A percentile compares a stretch with the other conserved stretches of the same genome.
These are phyloP conservation scores for Debaryomyces sp. DNA, from an alignment of 1,139 yeast genomes.

Conservation along the genomic window DNA sequence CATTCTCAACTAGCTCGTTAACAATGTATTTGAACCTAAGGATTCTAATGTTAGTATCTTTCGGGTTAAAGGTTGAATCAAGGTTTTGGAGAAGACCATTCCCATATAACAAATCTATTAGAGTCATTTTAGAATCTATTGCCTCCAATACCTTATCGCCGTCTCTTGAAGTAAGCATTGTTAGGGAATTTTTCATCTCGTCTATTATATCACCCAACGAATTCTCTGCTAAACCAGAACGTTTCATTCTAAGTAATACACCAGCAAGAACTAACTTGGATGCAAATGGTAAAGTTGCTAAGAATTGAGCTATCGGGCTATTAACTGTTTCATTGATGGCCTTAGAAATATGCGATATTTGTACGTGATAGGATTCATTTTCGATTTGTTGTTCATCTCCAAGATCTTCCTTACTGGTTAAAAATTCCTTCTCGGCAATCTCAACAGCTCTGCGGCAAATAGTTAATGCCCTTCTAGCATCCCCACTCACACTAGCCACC, in stretches of 20 bases:
- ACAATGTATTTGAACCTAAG: constrained; percentile 55
- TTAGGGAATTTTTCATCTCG: constrained; percentile 57
- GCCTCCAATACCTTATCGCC: constrained; percentile 18
- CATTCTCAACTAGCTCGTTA: constrained; percentile 75
- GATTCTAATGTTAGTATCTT: constrained; percentile 32
- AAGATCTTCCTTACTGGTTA: constrained; percentile 16
- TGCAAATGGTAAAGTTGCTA: constrained; percentile 64
- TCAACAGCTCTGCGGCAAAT: constrained; percentile 91
- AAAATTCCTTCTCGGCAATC: constrained; percentile 67
- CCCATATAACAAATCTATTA: constrained; percentile 35
- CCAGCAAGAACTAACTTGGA: constrained; percentile 74
- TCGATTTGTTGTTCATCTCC: constrained; percentile 20
- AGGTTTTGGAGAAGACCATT: constrained; percentile 15
- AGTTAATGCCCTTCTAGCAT: constrained; percentile 89
- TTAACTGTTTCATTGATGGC: constrained; percentile 83
- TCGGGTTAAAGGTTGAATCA: constrained; percentile 7
- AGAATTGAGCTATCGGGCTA: constrained; percentile 66
- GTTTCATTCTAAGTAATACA: constrained; percentile 61
- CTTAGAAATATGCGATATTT: constrained; percentile 67
- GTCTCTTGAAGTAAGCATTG: constrained; percentile 29
- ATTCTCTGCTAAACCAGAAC: constrained; percentile 74
- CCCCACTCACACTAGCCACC: constrained; percentile 96
- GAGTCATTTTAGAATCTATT: constrained; percentile 17
- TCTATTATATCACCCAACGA: constrained; percentile 76
- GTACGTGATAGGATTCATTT: constrained; percentile 55